Evolutionary conservation across 192 early-diverging fungal genomes (phyloP).

Genomic region (Dissophora globulifera): DNA sequence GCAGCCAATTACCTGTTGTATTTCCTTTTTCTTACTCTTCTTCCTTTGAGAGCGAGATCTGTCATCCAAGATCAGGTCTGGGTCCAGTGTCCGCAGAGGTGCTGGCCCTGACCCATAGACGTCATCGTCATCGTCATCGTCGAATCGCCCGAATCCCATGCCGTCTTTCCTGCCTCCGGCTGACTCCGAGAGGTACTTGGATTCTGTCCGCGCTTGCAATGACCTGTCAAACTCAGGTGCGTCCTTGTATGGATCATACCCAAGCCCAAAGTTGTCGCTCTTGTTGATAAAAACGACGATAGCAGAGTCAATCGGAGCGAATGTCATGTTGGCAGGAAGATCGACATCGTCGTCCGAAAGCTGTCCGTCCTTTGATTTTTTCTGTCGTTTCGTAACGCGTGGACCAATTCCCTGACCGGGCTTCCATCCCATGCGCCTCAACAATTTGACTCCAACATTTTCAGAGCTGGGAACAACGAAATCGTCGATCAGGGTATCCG

Average conservation of each 20-base stretch:
- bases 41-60: neutral
- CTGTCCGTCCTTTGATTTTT: constrained; percentile 5
- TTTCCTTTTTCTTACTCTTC: constrained; percentile 45
- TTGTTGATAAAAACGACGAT: constrained; percentile 62
- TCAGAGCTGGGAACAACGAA: constrained; percentile 72
- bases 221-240: constrained; percentile 70
- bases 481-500: constrained; percentile 63
- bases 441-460: constrained; percentile 67
- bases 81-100: neutral
- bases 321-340: constrained; percentile 59
- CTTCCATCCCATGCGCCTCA: constrained; percentile 89
- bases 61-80: constrained; percentile 27
- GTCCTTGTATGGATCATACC: constrained; percentile 73
- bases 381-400: constrained; percentile 59
- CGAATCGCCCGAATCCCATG: constrained; percentile 76
- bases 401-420: constrained; percentile 89
- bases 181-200: constrained; percentile 33
- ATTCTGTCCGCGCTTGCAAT: constrained; percentile 6
- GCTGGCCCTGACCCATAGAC: constrained; percentile 45
- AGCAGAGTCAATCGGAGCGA: constrained; percentile 76
- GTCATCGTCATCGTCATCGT: constrained; percentile 65
- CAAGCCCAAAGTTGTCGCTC: constrained; percentile 70
- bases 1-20: constrained; percentile 1
- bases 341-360: constrained; percentile 57
- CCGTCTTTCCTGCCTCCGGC: constrained; percentile 20